Evolutionary conservation across 1,284 basidiomycete genomes (phyloP).

Genomic region (Trametes hirsuta): DNA sequence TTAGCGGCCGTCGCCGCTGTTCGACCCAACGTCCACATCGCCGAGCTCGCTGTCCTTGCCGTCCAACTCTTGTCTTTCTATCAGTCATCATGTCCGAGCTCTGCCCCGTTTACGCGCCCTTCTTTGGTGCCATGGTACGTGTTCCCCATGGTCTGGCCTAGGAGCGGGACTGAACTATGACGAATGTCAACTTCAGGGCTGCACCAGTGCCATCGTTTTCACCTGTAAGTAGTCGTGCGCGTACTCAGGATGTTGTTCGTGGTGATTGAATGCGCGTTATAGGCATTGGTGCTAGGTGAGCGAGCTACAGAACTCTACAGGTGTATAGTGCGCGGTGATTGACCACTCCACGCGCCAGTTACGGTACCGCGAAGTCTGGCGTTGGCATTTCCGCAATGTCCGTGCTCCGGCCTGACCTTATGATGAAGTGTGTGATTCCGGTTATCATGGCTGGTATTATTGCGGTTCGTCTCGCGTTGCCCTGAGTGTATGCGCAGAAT

Average conservation of each 20-base stretch:
- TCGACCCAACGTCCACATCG: conserved; percentile 21
- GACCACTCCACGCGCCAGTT: conserved; percentile 45
- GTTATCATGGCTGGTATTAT: conserved; percentile 99
- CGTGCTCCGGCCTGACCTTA: conserved; percentile 90
- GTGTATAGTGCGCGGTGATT: background rate
- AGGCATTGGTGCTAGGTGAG: conserved; percentile 78
- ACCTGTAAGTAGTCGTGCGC: conserved; percentile 72
- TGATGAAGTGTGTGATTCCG: conserved; percentile 96
- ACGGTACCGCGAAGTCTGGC: conserved; percentile 98
- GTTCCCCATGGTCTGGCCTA: background rate
- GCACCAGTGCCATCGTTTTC: conserved; percentile 96
- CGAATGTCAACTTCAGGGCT: conserved; percentile 61
- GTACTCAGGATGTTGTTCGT: conserved; percentile 22
- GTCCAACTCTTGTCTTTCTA: conserved; percentile 22
- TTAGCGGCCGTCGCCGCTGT: conserved; percentile 19
- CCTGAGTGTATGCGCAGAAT: too few species aligned
- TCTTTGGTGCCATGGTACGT: conserved; percentile 95
- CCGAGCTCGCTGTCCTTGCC: conserved; percentile 16
- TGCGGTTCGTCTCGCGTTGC: conserved; percentile 59
- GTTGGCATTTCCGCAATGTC: conserved; percentile 99
- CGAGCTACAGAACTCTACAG: conserved; percentile 5
- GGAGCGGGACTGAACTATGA: conserved; percentile 20
- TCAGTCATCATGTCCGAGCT: conserved; percentile 73
- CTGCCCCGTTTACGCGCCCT: conserved; percentile 94
- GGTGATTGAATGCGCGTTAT: conserved; percentile 21